Percentiles rank a stretch among this genome's conserved stretches.
Conservation (phyloP, 768 basidiomycete genomes). For the Lactarius vividus region DNA sequence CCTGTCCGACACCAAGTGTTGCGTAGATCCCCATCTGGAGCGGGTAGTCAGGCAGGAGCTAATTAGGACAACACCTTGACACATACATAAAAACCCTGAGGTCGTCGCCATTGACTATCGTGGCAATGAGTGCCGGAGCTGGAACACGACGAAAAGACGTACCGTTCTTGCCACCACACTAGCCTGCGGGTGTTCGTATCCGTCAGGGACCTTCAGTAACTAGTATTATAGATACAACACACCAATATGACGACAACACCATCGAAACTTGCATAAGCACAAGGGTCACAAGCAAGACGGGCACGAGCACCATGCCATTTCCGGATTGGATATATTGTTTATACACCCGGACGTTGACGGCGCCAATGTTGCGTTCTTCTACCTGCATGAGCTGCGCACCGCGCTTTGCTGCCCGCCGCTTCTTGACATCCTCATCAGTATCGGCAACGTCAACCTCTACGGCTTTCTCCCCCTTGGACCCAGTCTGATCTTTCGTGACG, state of each 20-base stretch:
- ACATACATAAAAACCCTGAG: conserved; percentile 68
- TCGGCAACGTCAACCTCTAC: conserved; percentile 38
- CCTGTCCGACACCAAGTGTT: conserved; percentile 65
- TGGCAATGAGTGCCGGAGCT: conserved; percentile 22
- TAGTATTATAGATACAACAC: conserved; percentile 27
- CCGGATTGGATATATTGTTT: conserved; percentile 68
- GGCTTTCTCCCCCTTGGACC: conserved; percentile 44
- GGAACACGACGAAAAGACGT: conserved; percentile 28
- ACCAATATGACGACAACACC: conserved; percentile 80
- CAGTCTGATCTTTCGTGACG: conserved; percentile 55
- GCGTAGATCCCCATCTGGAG: conserved; percentile 80
- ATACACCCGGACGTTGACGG: conserved; percentile 55
- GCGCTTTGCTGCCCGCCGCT: conserved; percentile 36
- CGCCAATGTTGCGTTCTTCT: conserved; percentile 80
- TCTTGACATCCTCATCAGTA: conserved; percentile 40
- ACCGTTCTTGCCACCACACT: conserved; percentile 81
- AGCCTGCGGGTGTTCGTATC: conserved; percentile 45
- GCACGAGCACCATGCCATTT: conserved; percentile 62
- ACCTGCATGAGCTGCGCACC: conserved; percentile 70
- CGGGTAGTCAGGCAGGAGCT: background rate
- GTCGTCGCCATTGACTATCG: conserved; percentile 51
- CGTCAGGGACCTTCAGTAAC: conserved; percentile 15
- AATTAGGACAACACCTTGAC: conserved; percentile 29
- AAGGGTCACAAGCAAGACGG: conserved; percentile 59
- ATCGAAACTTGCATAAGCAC: conserved; percentile 65